Evolutionary conservation across 2,329 filamentous ascomycete genomes (phyloP).

Genomic region (Venturia pyrina): DNA sequence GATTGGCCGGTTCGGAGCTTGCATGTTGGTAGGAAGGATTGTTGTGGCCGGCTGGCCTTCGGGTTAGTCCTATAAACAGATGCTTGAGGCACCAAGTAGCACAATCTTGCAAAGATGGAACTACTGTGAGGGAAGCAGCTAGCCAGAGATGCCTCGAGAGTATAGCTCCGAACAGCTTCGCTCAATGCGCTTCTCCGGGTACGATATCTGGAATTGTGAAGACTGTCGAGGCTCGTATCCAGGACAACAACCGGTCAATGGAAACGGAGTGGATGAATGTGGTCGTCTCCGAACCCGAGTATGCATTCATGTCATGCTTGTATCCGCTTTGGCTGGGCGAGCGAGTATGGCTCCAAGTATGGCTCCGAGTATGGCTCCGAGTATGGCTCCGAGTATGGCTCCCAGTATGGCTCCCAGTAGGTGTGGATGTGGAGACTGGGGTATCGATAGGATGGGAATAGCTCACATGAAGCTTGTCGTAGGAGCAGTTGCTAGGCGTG

Average conservation of each 20-base stretch:
- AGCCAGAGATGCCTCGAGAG: background rate
- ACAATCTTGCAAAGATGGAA: background rate
- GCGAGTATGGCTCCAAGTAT: background rate
- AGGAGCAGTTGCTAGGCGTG: background rate
- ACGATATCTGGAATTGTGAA: background rate
- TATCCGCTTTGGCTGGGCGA: background rate
- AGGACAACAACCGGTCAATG: background rate
- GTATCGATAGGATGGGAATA: background rate
- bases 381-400: background rate
- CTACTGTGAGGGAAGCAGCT: background rate
- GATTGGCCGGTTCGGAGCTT: constrained; percentile 14
- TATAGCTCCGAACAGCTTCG: background rate
- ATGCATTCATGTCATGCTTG: background rate
- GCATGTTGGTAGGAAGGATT: constrained; percentile 11
- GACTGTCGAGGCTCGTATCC: background rate
- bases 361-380: background rate
- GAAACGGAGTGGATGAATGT: background rate
- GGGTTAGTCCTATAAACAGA: background rate
- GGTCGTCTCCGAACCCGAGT: background rate
- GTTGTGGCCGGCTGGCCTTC: constrained; percentile 9
- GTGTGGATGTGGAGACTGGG: background rate
- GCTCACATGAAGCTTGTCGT: background rate
- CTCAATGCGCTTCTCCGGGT: background rate
- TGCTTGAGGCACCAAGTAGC: background rate
- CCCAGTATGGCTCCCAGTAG: background rate